Evolutionary conservation across 495 filamentous ascomycete species (phyloP).

Genomic region (Trichocladium uniseriatum): DNA sequence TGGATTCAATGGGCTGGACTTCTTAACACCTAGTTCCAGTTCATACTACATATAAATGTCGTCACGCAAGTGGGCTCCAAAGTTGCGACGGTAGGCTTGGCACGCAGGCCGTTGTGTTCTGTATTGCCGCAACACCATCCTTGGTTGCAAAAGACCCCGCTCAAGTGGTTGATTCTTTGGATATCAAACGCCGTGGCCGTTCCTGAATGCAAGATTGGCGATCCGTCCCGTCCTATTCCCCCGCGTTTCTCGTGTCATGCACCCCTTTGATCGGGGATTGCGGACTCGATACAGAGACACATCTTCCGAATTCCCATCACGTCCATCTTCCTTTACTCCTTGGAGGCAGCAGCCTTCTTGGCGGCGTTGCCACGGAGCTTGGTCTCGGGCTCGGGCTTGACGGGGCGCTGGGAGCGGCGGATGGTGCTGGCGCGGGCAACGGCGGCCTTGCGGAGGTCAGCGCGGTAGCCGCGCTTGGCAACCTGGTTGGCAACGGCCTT

Average conservation of each 20-base stretch:
- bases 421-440: conserved; percentile 84
- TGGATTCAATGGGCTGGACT: not conserved
- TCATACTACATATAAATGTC: conserved; percentile 6
- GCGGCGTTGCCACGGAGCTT: conserved; percentile 81
- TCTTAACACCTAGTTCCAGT: not conserved
- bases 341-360: conserved; percentile 46
- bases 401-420: conserved; percentile 63
- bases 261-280: conserved; percentile 11
- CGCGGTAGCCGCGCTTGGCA: conserved; percentile 74
- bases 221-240: conserved; percentile 17
- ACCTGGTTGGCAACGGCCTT: conserved; percentile 68
- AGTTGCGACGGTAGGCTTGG: not conserved
- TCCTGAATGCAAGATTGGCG: conserved; percentile 25
- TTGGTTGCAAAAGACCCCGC: conserved; percentile 12
- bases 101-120: conserved; percentile 7
- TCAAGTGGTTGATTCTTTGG: conserved; percentile 25
- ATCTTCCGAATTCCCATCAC: conserved; percentile 2
- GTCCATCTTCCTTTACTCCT: conserved; percentile 18
- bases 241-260: conserved; percentile 17
- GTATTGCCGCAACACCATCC: conserved; percentile 13
- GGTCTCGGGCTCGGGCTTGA: conserved; percentile 61
- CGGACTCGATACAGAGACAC: conserved; percentile 19
- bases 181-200: conserved; percentile 34
- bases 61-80: conserved; percentile 8
- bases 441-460: conserved; percentile 77